phyloP scores from a whole-genome alignment of 2,329 filamentous ascomycete genomes.

The Talaromyces sp. region DNA sequence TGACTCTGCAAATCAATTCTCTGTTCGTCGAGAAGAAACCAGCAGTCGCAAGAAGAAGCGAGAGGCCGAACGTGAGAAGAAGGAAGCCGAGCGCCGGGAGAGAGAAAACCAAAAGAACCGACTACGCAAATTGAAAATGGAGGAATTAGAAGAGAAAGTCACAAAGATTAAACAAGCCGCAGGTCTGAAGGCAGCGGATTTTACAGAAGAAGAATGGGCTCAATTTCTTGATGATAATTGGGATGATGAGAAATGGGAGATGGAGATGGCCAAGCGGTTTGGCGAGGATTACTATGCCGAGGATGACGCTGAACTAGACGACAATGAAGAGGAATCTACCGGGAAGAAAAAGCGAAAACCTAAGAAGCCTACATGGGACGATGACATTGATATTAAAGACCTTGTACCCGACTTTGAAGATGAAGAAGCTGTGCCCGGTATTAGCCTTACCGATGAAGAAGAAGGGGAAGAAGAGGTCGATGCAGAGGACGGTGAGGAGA shows the following conservation, averaged over 20 bases:
- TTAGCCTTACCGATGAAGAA: constrained; percentile 59
- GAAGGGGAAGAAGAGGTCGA: constrained; percentile 44
- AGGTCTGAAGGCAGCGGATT: constrained; percentile 66
- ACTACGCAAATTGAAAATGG: constrained; percentile 81
- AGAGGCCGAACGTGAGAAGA: constrained; percentile 72
- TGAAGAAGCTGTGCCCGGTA: constrained; percentile 55
- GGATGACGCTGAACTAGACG: constrained; percentile 55
- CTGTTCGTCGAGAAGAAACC: constrained; percentile 79
- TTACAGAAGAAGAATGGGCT: constrained; percentile 77
- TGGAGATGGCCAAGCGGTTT: constrained; percentile 84
- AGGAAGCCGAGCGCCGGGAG: constrained; percentile 74
- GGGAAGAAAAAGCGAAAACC: constrained; percentile 61
- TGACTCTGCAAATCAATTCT: constrained; percentile 76
- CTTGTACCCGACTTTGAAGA: constrained; percentile 83
- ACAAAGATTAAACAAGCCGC: constrained; percentile 86
- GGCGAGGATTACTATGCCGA: constrained; percentile 87
- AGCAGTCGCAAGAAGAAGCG: constrained; percentile 74
- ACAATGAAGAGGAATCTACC: constrained; percentile 31
- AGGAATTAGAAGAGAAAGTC: constrained; percentile 85
- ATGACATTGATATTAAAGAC: constrained; percentile 96
- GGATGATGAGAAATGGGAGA: constrained; percentile 86
- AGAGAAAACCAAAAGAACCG: constrained; percentile 78
- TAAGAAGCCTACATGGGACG: constrained; percentile 90
- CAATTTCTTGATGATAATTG: constrained; percentile 82
- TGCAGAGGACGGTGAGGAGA: constrained; percentile 36